Base-by-base conservation (phyloP, 169 alveolate genomes). In the Cryptosporidium tyzzeri region DNA sequence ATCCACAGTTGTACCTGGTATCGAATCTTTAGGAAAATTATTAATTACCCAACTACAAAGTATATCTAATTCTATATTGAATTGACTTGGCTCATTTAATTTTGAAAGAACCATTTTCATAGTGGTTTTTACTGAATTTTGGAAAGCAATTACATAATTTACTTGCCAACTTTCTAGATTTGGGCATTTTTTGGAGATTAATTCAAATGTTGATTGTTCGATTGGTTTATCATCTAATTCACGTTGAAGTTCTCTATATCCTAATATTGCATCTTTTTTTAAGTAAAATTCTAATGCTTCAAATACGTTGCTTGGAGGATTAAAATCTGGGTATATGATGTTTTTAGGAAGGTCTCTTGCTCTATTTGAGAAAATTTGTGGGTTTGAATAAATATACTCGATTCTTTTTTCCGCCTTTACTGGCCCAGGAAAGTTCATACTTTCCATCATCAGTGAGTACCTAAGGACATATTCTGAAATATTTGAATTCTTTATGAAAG, bases 261-360 rank as follows among this genome's bases (percentile, higher is more conserved):
- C 44, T 8, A 45, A 3, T 35, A 62, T 23, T 16, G 41, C 51
- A n/a, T 59, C 68, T n/a, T 39, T 80, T 48, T 53, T 50, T 23
- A 80, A 39, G 55, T 80, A 80, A 31, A 33, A 33, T 80, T 80
- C 50, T 18, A 80, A 45, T 31, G 37, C 68, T 16, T 37, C 51
- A 80, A 80, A 80, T n/a, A 80, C 89, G 18, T 80, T 33, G 29
- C 14, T 61, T 41, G 73, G 69, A 21, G 89, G 89, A 62, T 65
- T 80, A 41, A 80, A 80, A 18, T 58, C 68, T 6, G 89, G 89
- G 16, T 45, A 80, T 33, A 41, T 62, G 10, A 41, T 29, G 18
- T 65, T 65, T 41, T 65, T 65, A 21, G 89, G 89, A n/a, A 80
- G 50, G 33, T 80, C 89, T 2, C 12, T 44, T 4, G 89, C 89